These are phyloP conservation scores for Pyracantha coccinea DNA, from an alignment of 331 rosid genomes.

Conservation along the genomic window DNA sequence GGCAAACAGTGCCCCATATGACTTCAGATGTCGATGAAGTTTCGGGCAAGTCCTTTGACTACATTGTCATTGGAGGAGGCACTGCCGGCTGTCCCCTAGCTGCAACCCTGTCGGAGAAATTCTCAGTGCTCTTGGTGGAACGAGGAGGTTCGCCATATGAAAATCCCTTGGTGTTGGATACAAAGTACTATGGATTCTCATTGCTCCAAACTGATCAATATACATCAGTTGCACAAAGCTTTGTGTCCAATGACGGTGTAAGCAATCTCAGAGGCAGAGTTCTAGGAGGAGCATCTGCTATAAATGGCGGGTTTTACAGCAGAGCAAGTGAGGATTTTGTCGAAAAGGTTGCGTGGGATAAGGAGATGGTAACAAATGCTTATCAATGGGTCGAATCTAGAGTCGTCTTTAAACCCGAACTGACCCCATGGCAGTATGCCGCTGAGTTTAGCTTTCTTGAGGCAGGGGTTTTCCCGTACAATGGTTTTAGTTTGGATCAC, in stretches of 20 bases:
- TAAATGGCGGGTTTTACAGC: slow-evolving; percentile 64
- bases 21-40: slow-evolving; percentile 57
- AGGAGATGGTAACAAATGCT: slow-evolving; percentile 37
- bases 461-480: slow-evolving; percentile 62
- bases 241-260: slow-evolving; percentile 51
- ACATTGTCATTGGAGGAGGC: slow-evolving; percentile 77
- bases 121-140: slow-evolving; percentile 58
- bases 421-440: slow-evolving; percentile 54
- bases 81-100: slow-evolving; percentile 67
- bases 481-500: slow-evolving; percentile 63
- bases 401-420: slow-evolving; percentile 45
- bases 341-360: slow-evolving; percentile 48
- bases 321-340: slow-evolving; percentile 59
- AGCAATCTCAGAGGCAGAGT: slow-evolving; percentile 61
- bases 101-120: slow-evolving; percentile 58
- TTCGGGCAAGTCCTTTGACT: slow-evolving; percentile 55
- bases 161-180: slow-evolving; percentile 43
- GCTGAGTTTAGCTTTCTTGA: slow-evolving; percentile 65
- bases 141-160: slow-evolving; percentile 62
- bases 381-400: slow-evolving; percentile 73
- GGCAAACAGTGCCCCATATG: slow-evolving; percentile 39
- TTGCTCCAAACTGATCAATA: slow-evolving; percentile 29
- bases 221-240: slow-evolving; percentile 55
- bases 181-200: slow-evolving; percentile 45
- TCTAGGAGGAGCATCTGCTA: slow-evolving; percentile 66